Evolutionary conservation across 2,329 filamentous ascomycete genomes (phyloP), one percentile per base, ranked within the genome.

Genomic region (Eutypella sp.): DNA sequence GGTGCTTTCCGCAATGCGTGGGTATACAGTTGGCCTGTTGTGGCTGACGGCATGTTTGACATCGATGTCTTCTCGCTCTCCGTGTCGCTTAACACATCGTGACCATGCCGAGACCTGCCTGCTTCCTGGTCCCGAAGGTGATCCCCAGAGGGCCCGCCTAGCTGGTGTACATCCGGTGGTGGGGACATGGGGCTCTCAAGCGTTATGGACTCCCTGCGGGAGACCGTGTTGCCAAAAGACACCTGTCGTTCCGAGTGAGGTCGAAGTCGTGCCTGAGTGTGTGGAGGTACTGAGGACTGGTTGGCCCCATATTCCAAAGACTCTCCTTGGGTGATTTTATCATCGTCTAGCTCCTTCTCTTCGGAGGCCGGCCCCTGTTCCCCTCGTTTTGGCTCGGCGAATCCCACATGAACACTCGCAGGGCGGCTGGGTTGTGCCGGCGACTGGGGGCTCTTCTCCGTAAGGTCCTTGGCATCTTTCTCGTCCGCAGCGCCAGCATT

Each of bases 1-100:
- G 89, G 85, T 19, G 77, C 76, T 7, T 81, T 68, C 29, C 84
- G 81, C 37, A 91, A 80, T 39, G 76, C 75, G 46, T 82, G 78
- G 0, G 89, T 95, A 65, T 96, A 96, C 3, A 68, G 61, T 41
- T 71, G 59, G 3, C 66, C 61, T n/a, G 37, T 52, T 1, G 65
- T 68, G 3, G 63, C 61, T 0, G 50, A 51, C 4, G 51, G 59
- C 5, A 70, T 47, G 40, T 63, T 65, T 1, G 67, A 65, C 4
- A 65, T 58, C 3, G 68, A 65, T 4, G 72, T 57, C 33, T 65
- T 68, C 51, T 76, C 73, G 33, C 61, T 68, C 42, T 74, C 74
- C 1, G 68, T 59, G 27, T 67, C 64, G 10, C 63, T 49, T 4
- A 66, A 49, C 18, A 39, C 27, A n/a, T 47, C 50, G 1, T 52